Evolutionary conservation across 2,329 filamentous ascomycete species (phyloP), one percentile per base, ranked within the genome.

Genomic region (Ceratocystis albifundus): DNA sequence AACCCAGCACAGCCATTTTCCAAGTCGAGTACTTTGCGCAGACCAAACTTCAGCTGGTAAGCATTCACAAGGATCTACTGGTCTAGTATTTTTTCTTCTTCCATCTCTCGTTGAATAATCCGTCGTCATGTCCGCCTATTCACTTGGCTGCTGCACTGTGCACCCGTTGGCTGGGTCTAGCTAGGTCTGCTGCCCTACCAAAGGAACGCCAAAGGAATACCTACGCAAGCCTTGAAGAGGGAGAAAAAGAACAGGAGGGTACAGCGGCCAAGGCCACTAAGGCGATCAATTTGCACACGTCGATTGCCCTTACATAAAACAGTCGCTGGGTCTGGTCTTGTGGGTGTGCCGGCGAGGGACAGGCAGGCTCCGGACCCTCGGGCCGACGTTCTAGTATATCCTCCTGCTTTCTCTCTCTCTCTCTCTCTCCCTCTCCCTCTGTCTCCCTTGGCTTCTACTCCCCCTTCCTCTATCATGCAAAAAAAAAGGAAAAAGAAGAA

Each of bases 121-220:
- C 53, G 15, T 57, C 20, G 17, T 17, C 8, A 30, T 17, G 4
- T 28, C 25, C 28, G 6, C 3, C 10, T 17, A n/a, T 32, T 3
- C 2, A 59, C n/a, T 59, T 36, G 20, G 22, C 55, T 20, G 20
- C 28, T 32, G 28, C 55, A 59, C 28, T 15, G 28, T 59, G 30
- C 55, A 30, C 55, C 55, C 55, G 8, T 30, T 59, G 20, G 50
- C 17, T 25, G 22, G 20, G 50, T 12, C 17, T 22, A 22, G 48
- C 17, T 22, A 22, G 48, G 20, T 22, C 48, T 12, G 22, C 20
- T 25, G 53, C 53, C 53, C 53, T 57, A 25, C 53, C 53, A 57
- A 57, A 57, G 53, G 53, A 32, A 57, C 53, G 22, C 53, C 53
- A 36, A 36, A n/a, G 32, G 55, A 59, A 17, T n/a, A 57, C 6